Evolutionary conservation across 164 flowering plant genomes (phyloP).

Genomic region (Platanus orientalis): DNA sequence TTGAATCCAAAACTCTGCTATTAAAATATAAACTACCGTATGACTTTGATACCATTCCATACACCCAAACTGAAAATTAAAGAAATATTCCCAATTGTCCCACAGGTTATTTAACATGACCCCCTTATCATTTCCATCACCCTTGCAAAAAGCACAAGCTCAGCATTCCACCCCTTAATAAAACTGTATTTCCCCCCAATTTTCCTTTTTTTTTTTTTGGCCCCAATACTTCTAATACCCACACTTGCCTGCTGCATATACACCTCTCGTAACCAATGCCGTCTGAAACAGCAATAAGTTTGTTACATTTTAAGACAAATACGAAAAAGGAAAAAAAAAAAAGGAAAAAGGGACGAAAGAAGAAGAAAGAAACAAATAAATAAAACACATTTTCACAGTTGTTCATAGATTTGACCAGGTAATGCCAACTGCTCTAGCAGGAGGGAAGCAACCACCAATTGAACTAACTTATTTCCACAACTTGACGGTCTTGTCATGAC

Average conservation of each 20-base stretch:
- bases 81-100: too few relatives aligned
- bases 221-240: not conserved
- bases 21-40: too few relatives aligned
- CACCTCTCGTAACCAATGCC: not conserved
- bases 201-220: not conserved
- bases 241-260: not conserved
- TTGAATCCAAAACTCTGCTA: too few relatives aligned
- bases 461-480: conserved; percentile 60
- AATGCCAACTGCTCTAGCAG: conserved; percentile 1
- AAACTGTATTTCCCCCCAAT: too few relatives aligned
- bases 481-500: conserved; percentile 88
- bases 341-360: not conserved
- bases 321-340: not conserved
- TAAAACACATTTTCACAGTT: not conserved
- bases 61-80: too few relatives aligned
- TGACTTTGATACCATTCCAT: too few relatives aligned
- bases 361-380: not conserved
- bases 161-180: too few relatives aligned
- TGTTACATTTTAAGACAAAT: conserved; percentile 5
- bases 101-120: too few relatives aligned
- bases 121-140: too few relatives aligned
- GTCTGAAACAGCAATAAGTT: not conserved
- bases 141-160: too few relatives aligned
- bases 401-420: not conserved
- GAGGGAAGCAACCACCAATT: not conserved